These are phyloP conservation scores for Hypoxylon sp. DNA, from an alignment of 2,329 filamentous ascomycete species.

Conservation along the genomic window DNA sequence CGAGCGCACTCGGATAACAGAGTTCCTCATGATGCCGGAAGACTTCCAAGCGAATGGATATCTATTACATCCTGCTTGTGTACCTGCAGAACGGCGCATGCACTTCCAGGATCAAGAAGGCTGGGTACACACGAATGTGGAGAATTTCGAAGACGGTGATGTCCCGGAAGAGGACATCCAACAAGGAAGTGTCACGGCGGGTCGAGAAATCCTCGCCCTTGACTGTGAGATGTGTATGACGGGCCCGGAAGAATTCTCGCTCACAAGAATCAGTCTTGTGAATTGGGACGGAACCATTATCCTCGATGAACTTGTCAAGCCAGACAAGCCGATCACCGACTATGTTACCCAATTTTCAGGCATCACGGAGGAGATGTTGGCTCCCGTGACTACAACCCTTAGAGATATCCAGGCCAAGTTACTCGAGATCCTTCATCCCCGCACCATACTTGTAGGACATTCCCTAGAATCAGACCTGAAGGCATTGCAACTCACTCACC, in stretches of 20 bases:
- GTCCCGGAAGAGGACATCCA: conserved; percentile 80
- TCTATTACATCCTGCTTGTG: conserved; percentile 83
- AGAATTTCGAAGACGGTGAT: conserved; percentile 74
- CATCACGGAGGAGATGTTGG: conserved; percentile 89
- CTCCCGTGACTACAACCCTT: conserved; percentile 85
- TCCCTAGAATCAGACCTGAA: conserved; percentile 87
- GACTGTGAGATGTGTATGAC: conserved; percentile 99
- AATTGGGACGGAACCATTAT: conserved; percentile 87
- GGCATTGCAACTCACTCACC: conserved; percentile 88
- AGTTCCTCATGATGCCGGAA: conserved; percentile 79
- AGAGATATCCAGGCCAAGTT: conserved; percentile 85
- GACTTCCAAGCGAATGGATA: conserved; percentile 89
- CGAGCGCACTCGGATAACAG: conserved; percentile 84
- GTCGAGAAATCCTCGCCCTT: conserved; percentile 82
- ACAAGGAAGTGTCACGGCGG: conserved; percentile 85
- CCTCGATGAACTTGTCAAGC: conserved; percentile 93
- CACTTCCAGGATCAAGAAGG: conserved; percentile 73
- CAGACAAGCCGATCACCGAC: conserved; percentile 87
- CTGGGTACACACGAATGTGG: conserved; percentile 86
- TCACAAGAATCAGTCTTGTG: conserved; percentile 90
- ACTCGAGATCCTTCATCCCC: conserved; percentile 77
- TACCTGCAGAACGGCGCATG: conserved; percentile 71
- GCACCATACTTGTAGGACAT: conserved; percentile 83
- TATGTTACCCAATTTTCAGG: conserved; percentile 94
- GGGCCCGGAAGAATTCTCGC: conserved; percentile 81